A percentile compares a stretch with the other conserved stretches of the same genome.
Conservation (phyloP, 2,329 filamentous ascomycete genomes). For the Drechslera avenae region DNA sequence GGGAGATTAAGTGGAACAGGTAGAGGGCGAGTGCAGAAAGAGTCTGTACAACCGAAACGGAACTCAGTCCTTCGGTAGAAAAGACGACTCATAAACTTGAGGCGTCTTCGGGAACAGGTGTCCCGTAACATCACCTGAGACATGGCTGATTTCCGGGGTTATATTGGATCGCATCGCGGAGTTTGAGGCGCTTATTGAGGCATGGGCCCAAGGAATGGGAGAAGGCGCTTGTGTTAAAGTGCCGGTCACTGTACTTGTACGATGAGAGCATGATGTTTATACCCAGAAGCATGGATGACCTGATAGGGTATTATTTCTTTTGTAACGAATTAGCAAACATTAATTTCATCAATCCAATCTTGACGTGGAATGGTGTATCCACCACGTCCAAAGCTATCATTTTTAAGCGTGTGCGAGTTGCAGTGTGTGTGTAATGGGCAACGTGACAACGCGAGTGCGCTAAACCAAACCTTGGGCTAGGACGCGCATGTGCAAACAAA, state of each 20-base stretch:
- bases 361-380: background rate
- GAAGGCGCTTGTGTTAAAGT: slow-evolving; percentile 5
- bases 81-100: background rate
- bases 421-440: background rate
- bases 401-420: no score
- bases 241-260: slow-evolving; percentile 19
- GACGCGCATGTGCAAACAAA: slow-evolving; percentile 27
- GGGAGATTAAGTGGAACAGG: slow-evolving; percentile 34
- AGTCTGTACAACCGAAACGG: slow-evolving; percentile 33
- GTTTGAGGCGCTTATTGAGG: slow-evolving; percentile 16
- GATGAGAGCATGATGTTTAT: slow-evolving; percentile 19
- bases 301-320: slow-evolving; percentile 9
- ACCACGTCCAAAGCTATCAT: no score
- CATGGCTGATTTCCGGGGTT: slow-evolving; percentile 1
- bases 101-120: background rate
- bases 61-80: slow-evolving; percentile 26
- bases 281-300: slow-evolving; percentile 13
- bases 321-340: slow-evolving; percentile 3
- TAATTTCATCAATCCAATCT: background rate
- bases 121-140: slow-evolving; percentile 1
- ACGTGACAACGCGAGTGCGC: slow-evolving; percentile 36
- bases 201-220: slow-evolving; percentile 4
- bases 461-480: slow-evolving; percentile 25
- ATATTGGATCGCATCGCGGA: slow-evolving; percentile 15
- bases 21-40: slow-evolving; percentile 37